These are phyloP conservation scores for Metarhizium guizhouense DNA, from an alignment of 2,329 filamentous ascomycete genomes.

Conservation along the genomic window DNA sequence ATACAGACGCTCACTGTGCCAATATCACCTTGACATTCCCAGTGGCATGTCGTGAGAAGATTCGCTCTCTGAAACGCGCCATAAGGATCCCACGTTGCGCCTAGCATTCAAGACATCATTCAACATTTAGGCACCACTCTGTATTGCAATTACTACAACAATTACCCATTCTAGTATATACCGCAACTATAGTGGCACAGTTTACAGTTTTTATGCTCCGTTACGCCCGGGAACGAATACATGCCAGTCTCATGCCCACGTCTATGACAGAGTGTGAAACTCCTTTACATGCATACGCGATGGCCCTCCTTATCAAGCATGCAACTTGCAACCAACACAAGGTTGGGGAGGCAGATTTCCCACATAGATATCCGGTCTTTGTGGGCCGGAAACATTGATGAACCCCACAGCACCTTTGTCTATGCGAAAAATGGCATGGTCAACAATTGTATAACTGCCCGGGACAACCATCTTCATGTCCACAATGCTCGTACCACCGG, in stretches of 20 bases:
- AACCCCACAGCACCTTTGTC: constrained; percentile 26
- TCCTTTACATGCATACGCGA: too few species aligned
- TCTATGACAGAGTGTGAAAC: too few species aligned
- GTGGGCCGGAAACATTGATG: constrained; percentile 22
- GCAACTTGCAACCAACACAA: constrained; percentile 23
- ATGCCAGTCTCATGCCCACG: too few species aligned
- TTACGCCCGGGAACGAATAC: too few species aligned
- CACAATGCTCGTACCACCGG: constrained; percentile 19
- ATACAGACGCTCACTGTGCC: not conserved
- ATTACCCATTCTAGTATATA: too few species aligned
- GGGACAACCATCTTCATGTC: constrained; percentile 23
- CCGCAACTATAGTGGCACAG: too few species aligned
- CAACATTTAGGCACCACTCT: not conserved
- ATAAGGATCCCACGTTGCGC: not conserved
- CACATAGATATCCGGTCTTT: constrained; percentile 17
- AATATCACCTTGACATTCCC: not conserved
- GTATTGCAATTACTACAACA: too few species aligned
- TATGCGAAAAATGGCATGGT: constrained; percentile 24
- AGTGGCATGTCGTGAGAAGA: not conserved
- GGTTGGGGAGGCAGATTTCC: constrained; percentile 17
- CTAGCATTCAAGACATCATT: not conserved
- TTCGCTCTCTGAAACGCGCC: not conserved
- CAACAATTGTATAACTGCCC: constrained; percentile 23
- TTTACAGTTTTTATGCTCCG: too few species aligned
- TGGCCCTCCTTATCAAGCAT: constrained; percentile 12